phyloP scores from a whole-genome alignment of 176 grass and related monocot genomes.

The Carex pumila region DNA sequence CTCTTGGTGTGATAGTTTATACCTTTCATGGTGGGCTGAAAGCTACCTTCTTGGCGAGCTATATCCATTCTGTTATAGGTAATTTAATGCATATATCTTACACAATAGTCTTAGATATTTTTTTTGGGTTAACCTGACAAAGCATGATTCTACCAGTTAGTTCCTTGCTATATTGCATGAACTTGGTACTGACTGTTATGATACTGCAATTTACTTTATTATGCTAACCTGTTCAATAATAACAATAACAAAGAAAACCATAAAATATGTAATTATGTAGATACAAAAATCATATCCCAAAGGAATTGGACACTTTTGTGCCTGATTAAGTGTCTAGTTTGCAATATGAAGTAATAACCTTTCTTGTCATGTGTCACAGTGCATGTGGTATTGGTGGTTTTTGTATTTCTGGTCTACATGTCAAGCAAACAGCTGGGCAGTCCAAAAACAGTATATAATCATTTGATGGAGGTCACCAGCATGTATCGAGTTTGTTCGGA shows the following conservation, averaged over 20 bases:
- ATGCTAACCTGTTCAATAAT: not conserved
- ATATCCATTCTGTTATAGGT: constrained; percentile 62
- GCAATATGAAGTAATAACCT: not conserved
- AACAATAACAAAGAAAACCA: not conserved
- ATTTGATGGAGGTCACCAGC: constrained; percentile 40
- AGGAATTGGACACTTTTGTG: not conserved
- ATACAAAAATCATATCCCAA: not conserved
- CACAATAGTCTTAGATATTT: not conserved
- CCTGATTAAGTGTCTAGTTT: not conserved
- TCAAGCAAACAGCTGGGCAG: constrained; percentile 38
- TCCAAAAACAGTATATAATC: constrained; percentile 48
- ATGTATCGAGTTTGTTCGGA: constrained; percentile 28
- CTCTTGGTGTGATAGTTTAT: constrained; percentile 65
- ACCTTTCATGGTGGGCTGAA: constrained; percentile 65
- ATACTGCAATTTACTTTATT: not conserved
- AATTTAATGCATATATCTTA: not conserved
- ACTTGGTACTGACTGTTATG: not conserved
- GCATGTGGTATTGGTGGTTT: constrained; percentile 55
- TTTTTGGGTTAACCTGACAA: not conserved
- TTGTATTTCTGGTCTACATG: constrained; percentile 66
- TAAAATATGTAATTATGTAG: not conserved
- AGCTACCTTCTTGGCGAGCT: constrained; percentile 75
- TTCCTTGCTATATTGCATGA: not conserved
- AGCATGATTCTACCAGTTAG: not conserved
- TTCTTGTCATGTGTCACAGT: constrained; percentile 21